These are phyloP conservation scores for Penicillium sp. DNA, from an alignment of 2,329 filamentous ascomycete genomes.

Conservation along the genomic window DNA sequence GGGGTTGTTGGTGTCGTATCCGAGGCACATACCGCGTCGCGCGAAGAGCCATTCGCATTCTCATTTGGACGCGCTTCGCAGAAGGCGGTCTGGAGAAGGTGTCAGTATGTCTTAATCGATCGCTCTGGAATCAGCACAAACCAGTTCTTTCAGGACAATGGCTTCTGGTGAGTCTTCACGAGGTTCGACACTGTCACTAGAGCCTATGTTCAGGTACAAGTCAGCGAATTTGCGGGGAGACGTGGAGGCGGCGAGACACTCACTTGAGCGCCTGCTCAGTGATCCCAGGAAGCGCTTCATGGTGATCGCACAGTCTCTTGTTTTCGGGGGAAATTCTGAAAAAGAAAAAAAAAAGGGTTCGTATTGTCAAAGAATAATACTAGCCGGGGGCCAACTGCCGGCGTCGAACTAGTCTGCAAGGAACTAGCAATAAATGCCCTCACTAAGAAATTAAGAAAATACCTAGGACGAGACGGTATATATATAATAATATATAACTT, in stretches of 20 bases:
- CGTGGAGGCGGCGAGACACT: conserved; percentile 14
- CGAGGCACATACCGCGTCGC: conserved; percentile 50
- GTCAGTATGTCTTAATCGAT: conserved; percentile 7
- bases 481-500: not conserved
- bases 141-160: conserved; percentile 43
- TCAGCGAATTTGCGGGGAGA: conserved; percentile 10
- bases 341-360: not conserved
- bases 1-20: not conserved
- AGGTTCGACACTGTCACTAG: conserved; percentile 26
- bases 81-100: conserved; percentile 64
- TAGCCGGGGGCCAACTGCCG: not conserved
- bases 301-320: not conserved
- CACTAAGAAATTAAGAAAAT: not conserved
- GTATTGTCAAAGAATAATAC: conserved; percentile 1
- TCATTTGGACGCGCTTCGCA: conserved; percentile 64
- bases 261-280: conserved; percentile 35
- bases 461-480: not conserved
- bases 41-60: conserved; percentile 43
- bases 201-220: conserved; percentile 19
- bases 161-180: conserved; percentile 42
- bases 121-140: conserved; percentile 23
- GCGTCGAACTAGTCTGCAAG: not conserved
- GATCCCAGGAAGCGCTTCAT: conserved; percentile 43
- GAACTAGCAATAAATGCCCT: not conserved
- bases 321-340: not conserved